phyloP scores from a whole-genome alignment of 1,139 yeast species.

The Taphrina flavorubra region DNA sequence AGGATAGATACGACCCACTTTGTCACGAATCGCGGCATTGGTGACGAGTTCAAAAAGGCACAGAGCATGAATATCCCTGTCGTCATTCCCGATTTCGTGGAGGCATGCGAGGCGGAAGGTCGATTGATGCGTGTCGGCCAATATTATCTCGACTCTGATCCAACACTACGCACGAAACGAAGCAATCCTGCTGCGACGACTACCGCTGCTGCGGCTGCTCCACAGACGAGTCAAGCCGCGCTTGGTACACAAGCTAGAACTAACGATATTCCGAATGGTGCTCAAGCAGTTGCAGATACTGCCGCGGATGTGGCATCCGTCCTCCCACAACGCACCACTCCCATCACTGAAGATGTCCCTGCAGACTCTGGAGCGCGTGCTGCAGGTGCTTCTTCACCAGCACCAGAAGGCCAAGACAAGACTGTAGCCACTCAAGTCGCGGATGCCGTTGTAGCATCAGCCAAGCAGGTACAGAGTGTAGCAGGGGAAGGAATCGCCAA shows the following conservation, averaged over 20 bases:
- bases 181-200: slow-evolving; percentile 3
- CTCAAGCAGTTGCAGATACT: background rate
- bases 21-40: slow-evolving; percentile 74
- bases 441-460: slow-evolving; percentile 2
- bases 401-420: background rate
- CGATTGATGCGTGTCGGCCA: slow-evolving; percentile 92
- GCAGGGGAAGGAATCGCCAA: slow-evolving; percentile 10
- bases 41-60: slow-evolving; percentile 75
- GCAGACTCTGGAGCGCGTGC: background rate
- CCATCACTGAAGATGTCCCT: background rate
- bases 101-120: slow-evolving; percentile 89
- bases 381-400: background rate
- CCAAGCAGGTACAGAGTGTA: slow-evolving; percentile 1
- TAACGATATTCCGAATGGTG: background rate
- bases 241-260: background rate
- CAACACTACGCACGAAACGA: slow-evolving; percentile 33
- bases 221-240: background rate
- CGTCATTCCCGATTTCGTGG: slow-evolving; percentile 95
- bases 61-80: slow-evolving; percentile 87
- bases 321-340: slow-evolving; percentile 5
- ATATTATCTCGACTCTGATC: slow-evolving; percentile 63
- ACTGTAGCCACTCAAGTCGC: background rate
- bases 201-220: background rate
- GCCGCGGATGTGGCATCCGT: background rate
- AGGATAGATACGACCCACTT: slow-evolving; percentile 94